Percentiles rank a stretch among this genome's conserved stretches.
Evolutionary conservation across 768 basidiomycete genomes (phyloP).

Genomic region (Suillus americanus): DNA sequence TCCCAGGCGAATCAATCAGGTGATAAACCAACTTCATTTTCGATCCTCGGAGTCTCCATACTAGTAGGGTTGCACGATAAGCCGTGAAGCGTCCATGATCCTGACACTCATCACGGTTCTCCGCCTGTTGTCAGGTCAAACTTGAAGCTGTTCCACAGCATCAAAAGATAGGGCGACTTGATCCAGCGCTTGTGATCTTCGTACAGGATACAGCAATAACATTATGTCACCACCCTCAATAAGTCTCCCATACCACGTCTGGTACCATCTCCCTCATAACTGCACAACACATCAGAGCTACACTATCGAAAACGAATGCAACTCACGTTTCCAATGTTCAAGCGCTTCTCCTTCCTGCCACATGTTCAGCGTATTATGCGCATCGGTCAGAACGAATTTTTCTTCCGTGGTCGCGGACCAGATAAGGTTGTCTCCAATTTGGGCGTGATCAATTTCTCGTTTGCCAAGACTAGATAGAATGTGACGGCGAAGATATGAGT

Average conservation of each 20-base stretch:
- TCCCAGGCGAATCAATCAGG: neutral
- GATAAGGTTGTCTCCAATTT: slow-evolving; percentile 30
- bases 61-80: neutral
- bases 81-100: neutral
- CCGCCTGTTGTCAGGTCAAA: neutral
- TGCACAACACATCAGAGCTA: slow-evolving; percentile 23
- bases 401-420: slow-evolving; percentile 34
- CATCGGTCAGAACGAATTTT: slow-evolving; percentile 61
- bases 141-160: neutral
- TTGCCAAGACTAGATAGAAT: slow-evolving; percentile 50
- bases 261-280: slow-evolving; percentile 82
- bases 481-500: slow-evolving; percentile 63
- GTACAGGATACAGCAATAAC: neutral
- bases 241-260: slow-evolving; percentile 76
- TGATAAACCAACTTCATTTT: neutral
- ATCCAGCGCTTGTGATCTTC: neutral
- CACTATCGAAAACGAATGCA: slow-evolving; percentile 5
- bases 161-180: neutral
- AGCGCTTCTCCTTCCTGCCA: slow-evolving; percentile 66
- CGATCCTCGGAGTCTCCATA: neutral
- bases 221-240: slow-evolving; percentile 37
- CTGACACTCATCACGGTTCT: neutral
- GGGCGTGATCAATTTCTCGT: slow-evolving; percentile 53
- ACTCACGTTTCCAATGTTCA: slow-evolving; percentile 77
- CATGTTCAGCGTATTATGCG: slow-evolving; percentile 56